A percentile compares a stretch with the other conserved stretches of the same genome.
Conservation (phyloP, 148 eudicot species). For the Bassia scoparia region DNA sequence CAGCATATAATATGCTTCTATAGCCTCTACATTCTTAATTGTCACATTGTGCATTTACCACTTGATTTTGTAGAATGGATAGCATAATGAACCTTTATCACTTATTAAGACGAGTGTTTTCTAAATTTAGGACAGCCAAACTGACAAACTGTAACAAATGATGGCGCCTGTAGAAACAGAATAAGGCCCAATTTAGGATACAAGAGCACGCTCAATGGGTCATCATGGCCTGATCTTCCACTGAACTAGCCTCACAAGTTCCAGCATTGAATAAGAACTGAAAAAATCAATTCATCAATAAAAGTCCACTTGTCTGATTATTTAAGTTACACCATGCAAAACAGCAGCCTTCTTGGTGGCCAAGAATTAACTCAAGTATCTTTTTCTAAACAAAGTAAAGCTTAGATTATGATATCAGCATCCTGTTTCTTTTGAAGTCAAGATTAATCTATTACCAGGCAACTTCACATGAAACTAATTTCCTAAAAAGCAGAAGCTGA, state of each 20-base stretch:
- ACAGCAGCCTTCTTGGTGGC: neutral
- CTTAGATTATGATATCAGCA: slow-evolving; percentile 20
- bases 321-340: neutral
- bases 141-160: too few relatives aligned
- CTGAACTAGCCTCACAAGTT: neutral
- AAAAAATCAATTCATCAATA: neutral
- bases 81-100: neutral
- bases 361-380: neutral
- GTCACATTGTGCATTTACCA: too few relatives aligned
- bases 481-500: slow-evolving; percentile 12
- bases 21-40: too few relatives aligned
- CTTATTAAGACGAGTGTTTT: neutral
- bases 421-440: slow-evolving; percentile 23
- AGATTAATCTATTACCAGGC: slow-evolving; percentile 14
- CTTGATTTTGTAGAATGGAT: too few relatives aligned
- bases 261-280: neutral
- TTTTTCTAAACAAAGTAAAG: slow-evolving; percentile 8
- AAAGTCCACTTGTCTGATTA: neutral
- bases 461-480: slow-evolving; percentile 13
- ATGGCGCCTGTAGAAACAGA: neutral
- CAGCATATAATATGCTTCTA: too few relatives aligned
- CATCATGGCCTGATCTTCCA: neutral
- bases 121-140: neutral
- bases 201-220: neutral
- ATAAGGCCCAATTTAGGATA: slow-evolving; percentile 5